phyloP scores from a whole-genome alignment of 345 rosid genomes.

The Sapria himalayana region DNA sequence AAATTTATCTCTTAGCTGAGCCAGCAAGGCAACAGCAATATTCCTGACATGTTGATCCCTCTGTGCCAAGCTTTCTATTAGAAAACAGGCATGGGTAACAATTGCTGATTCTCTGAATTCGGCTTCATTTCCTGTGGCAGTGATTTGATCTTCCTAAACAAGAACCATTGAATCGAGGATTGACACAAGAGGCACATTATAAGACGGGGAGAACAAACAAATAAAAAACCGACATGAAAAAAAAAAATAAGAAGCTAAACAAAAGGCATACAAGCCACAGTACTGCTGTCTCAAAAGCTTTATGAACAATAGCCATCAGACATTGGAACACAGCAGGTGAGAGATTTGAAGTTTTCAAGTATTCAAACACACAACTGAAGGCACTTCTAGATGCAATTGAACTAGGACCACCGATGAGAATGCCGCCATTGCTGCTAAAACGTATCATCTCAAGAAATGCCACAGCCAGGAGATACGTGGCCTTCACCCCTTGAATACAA shows the following conservation, averaged over 20 bases:
- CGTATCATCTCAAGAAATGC: constrained; percentile 89
- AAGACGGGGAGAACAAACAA: constrained; percentile 2
- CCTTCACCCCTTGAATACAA: constrained; percentile 66
- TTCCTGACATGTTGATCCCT: constrained; percentile 90
- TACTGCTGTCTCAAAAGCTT: constrained; percentile 82
- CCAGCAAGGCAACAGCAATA: constrained; percentile 63
- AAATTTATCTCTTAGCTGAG: constrained; percentile 87
- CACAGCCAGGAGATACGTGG: constrained; percentile 97
- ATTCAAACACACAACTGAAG: constrained; percentile 89
- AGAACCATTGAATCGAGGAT: constrained; percentile 11
- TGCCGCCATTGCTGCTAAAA: constrained; percentile 94
- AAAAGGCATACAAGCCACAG: constrained; percentile 60
- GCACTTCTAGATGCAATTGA: constrained; percentile 78
- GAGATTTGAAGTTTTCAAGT: constrained; percentile 84
- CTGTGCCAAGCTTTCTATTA: constrained; percentile 81
- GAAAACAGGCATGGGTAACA: constrained; percentile 71
- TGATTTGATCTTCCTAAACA: constrained; percentile 68
- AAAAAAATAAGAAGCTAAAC: constrained; percentile 4
- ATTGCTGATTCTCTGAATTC: constrained; percentile 65
- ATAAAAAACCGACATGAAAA: not conserved
- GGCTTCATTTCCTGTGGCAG: constrained; percentile 67
- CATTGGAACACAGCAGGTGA: constrained; percentile 82
- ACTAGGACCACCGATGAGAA: constrained; percentile 58
- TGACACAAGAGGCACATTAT: too few species aligned
- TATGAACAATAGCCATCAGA: constrained; percentile 75